These are phyloP conservation scores for Apiospora saccharicola DNA, from an alignment of 2,329 filamentous ascomycete genomes.

Conservation along the genomic window DNA sequence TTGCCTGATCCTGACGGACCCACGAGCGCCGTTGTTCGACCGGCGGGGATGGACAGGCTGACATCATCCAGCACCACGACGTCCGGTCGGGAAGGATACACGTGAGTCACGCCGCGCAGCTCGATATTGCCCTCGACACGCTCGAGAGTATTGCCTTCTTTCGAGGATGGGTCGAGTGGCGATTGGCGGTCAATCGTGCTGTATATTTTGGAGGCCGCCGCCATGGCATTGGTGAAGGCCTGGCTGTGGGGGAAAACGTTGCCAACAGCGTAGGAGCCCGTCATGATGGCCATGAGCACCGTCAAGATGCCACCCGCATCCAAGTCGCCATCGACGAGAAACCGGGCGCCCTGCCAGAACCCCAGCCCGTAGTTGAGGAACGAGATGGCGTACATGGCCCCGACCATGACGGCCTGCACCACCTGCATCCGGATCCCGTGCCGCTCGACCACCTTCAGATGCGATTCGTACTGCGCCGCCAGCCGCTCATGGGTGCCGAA, in stretches of 20 bases:
- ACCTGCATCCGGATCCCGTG: conserved; percentile 80
- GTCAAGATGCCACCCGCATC: conserved; percentile 73
- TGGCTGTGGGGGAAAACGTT: conserved; percentile 37
- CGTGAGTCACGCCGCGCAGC: conserved; percentile 51
- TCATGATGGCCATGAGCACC: conserved; percentile 30
- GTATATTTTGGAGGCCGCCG: conserved; percentile 47
- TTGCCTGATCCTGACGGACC: conserved; percentile 31
- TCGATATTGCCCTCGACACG: conserved; percentile 44
- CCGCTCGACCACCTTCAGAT: conserved; percentile 75
- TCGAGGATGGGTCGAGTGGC: conserved; percentile 45
- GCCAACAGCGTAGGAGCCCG: conserved; percentile 1
- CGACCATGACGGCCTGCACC: conserved; percentile 78
- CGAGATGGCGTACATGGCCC: conserved; percentile 69
- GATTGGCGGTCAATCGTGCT: conserved; percentile 47
- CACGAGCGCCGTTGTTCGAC: conserved; percentile 54
- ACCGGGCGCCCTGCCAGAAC: conserved; percentile 20
- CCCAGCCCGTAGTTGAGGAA: conserved; percentile 12
- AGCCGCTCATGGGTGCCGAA: conserved; percentile 93
- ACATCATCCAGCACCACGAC: conserved; percentile 52
- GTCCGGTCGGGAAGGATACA: conserved; percentile 54
- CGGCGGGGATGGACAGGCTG: conserved; percentile 51
- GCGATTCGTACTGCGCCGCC: conserved; percentile 82
- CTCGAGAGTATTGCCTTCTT: conserved; percentile 40
- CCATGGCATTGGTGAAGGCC: conserved; percentile 48
- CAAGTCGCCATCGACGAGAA: conserved; percentile 2